Evolutionary conservation across 176 grass and related monocot species (phyloP).

Genomic region (Typha latifolia): DNA sequence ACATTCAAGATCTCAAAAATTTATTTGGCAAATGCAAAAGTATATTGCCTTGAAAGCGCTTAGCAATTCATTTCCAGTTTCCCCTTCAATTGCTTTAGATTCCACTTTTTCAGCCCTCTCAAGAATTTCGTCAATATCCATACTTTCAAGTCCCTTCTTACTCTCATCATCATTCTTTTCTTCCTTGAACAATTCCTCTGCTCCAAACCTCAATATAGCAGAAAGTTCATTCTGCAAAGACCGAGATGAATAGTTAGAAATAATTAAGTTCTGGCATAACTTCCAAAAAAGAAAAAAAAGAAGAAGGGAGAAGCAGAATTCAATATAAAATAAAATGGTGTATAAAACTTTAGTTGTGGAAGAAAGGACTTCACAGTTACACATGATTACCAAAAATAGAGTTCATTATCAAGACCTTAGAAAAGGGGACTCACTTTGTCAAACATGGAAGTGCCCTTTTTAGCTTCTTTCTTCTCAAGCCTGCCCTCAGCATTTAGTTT

Average conservation of each 20-base stretch:
- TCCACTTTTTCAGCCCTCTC: constrained; percentile 98
- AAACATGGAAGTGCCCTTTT: constrained; percentile 92
- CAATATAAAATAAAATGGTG: not conserved
- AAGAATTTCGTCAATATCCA: constrained; percentile 99
- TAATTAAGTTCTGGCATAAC: not conserved
- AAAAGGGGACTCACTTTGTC: constrained; percentile 50
- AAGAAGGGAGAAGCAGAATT: constrained; percentile 13
- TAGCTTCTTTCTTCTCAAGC: constrained; percentile 99
- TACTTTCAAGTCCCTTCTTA: constrained; percentile 85
- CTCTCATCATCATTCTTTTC: constrained; percentile 90
- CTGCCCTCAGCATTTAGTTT: constrained; percentile 98
- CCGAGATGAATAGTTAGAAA: not conserved
- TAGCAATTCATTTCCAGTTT: constrained; percentile 82
- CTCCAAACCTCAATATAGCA: constrained; percentile 95
- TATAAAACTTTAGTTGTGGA: too few relatives aligned
- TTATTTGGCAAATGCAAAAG: constrained; percentile 12
- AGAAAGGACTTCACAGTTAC: too few relatives aligned
- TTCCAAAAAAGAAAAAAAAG: constrained; percentile 11
- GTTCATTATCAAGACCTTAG: not conserved
- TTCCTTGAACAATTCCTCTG: constrained; percentile 97
- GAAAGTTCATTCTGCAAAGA: constrained; percentile 88
- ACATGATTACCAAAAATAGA: not conserved
- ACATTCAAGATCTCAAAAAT: constrained; percentile 11
- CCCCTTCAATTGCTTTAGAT: constrained; percentile 69
- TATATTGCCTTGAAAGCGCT: constrained; percentile 93